These are phyloP conservation scores for Clitopilus passeckerianus DNA, from an alignment of 768 basidiomycete genomes.

Conservation along the genomic window DNA sequence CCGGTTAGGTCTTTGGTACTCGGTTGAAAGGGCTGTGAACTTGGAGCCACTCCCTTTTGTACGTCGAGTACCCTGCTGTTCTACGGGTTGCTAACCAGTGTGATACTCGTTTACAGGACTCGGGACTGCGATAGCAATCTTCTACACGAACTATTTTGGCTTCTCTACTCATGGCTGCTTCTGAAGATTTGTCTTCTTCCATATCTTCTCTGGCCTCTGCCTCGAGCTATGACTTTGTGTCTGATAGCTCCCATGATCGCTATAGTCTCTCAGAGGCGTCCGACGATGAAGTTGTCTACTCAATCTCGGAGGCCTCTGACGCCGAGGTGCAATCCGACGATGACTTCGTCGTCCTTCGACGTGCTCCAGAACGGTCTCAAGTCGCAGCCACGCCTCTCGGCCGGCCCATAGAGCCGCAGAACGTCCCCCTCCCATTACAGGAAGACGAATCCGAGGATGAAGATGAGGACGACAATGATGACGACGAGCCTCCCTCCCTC, in stretches of 20 bases:
- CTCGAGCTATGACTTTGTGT: neutral
- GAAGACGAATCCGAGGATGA: neutral
- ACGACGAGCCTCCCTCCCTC: neutral
- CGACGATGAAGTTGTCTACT: constrained; percentile 57
- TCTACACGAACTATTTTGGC: too few relatives aligned
- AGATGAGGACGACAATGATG: neutral
- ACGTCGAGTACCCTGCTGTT: constrained; percentile 4
- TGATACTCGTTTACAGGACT: neutral
- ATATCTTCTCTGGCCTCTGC: neutral
- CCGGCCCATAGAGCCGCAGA: neutral
- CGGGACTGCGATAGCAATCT: too few relatives aligned
- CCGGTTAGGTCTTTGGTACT: constrained; percentile 13
- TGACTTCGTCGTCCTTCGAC: constrained; percentile 42
- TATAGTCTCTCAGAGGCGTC: constrained; percentile 26
- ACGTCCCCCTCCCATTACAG: constrained; percentile 6
- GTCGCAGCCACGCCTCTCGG: neutral
- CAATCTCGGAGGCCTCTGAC: constrained; percentile 29
- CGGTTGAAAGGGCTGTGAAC: neutral
- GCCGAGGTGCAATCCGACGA: constrained; percentile 34
- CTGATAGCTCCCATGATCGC: neutral
- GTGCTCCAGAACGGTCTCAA: constrained; percentile 12
- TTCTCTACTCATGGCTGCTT: neutral
- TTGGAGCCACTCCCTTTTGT: constrained; percentile 12
- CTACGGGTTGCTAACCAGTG: constrained; percentile 3
- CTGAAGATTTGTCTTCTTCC: neutral